Evolutionary conservation across 257 asterid species (phyloP).

Genomic region (Solanum sparsipilum): DNA sequence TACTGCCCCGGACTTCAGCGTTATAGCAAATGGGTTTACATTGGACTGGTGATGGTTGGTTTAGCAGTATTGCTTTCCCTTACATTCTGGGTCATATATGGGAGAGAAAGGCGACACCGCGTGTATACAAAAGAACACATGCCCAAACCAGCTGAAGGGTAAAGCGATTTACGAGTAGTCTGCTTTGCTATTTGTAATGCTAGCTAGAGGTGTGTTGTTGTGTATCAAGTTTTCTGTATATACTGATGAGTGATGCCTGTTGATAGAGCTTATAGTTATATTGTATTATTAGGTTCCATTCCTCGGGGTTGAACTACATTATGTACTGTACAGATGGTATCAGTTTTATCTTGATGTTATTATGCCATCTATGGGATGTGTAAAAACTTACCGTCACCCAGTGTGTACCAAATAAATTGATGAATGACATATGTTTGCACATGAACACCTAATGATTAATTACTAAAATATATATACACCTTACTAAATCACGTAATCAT

Average conservation of each 20-base stretch:
- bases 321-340: not conserved
- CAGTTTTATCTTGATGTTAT: not conserved
- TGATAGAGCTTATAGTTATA: not conserved
- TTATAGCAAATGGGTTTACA: conserved; percentile 43
- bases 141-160: conserved; percentile 6
- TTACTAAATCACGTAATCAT: not conserved
- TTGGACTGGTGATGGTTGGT: conserved; percentile 63
- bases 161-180: conserved; percentile 6
- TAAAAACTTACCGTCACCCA: not conserved
- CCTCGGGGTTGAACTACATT: not conserved
- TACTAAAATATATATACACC: not conserved
- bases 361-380: not conserved
- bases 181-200: not conserved
- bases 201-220: not conserved
- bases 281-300: not conserved
- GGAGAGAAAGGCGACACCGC: conserved; percentile 76
- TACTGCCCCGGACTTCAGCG: conserved; percentile 61
- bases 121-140: conserved; percentile 45
- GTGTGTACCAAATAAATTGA: not conserved
- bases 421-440: not conserved
- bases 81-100: conserved; percentile 74
- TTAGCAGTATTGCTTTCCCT: conserved; percentile 66
- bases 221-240: not conserved
- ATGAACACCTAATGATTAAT: not conserved
- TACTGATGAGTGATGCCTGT: not conserved